Conservation (phyloP, 2,329 filamentous ascomycete genomes). For the Nemania serpens region DNA sequence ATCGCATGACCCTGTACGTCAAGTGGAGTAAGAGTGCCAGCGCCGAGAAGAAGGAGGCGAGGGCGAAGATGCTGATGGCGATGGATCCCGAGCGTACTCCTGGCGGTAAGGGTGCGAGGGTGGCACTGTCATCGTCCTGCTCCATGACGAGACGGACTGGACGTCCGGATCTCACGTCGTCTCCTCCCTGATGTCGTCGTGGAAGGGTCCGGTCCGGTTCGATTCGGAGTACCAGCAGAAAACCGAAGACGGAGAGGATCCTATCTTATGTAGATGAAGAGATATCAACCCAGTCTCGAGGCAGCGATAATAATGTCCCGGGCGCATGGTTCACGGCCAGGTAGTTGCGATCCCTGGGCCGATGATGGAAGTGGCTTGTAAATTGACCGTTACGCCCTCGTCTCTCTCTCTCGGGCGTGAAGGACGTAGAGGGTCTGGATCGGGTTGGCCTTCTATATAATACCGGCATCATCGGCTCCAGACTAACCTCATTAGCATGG, state of each 20-base stretch:
- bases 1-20: conserved; percentile 43
- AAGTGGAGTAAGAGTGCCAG: conserved; percentile 43
- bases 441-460: conserved; percentile 11
- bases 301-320: background rate
- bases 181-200: conserved; percentile 5
- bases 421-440: background rate
- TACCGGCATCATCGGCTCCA: background rate
- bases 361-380: conserved; percentile 15
- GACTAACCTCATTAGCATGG: conserved; percentile 5
- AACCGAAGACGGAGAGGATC: background rate
- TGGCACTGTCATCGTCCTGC: conserved; percentile 18
- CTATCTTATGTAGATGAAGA: conserved; percentile 6
- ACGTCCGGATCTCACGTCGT: background rate
- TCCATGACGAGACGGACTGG: conserved; percentile 11
- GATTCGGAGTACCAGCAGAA: background rate
- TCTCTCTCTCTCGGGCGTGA: background rate
- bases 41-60: conserved; percentile 45
- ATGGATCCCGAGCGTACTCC: conserved; percentile 44
- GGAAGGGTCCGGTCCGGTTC: background rate
- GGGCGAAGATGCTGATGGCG: conserved; percentile 45
- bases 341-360: conserved; percentile 4
- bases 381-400: background rate
- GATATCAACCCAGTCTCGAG: background rate
- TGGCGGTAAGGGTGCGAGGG: conserved; percentile 43
- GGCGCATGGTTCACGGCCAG: conserved; percentile 10